Evolutionary conservation across 164 flowering plant species (phyloP), one percentile per base, ranked within the genome.

Genomic region (Kingdonia uniflora): DNA sequence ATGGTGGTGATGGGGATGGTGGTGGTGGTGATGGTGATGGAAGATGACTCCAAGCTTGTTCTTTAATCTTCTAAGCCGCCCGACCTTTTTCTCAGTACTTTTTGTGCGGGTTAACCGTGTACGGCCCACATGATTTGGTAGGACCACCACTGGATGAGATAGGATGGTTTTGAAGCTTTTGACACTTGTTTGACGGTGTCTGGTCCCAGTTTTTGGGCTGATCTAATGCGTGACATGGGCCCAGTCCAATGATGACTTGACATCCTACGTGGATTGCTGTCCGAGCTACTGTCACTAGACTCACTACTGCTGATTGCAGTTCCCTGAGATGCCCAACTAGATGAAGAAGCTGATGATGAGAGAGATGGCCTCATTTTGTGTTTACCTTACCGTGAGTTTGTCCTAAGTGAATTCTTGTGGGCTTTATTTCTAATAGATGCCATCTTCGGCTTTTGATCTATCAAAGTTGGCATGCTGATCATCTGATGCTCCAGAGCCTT

Each of bases 11-110:
- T 78, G 73, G 44, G 74, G 81, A 41, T 78, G 81, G 49, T 78
- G 85, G 54, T 80, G 85, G 54, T 79, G 81, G 20, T 76, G 81
- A 35, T 82, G 85, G 16, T 80, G 85, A 52, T 82, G 87, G 50
- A 79, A 79, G 52, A 81, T 65, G 38, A 74, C 45, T 4, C 73
- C 83, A 15, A 81, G 63, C 71, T 73, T 78, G 64, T 84, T 59
- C 66, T 78, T 79, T 10, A 78, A 43, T 49, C 69, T 74, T 58
- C 59, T 67, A 23, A 75, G 35, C 48, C 72, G 49, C 53, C 82
- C 82, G 7, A 51, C 56, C 24, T 56, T 48, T 42, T 56, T 65
- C 51, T 38, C 53, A 0, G 17, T 26, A 8, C 26, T 44, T 17
- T 2, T 37, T 19, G 29, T 21, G 61, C 26, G 43, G 48, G 44